Conservation (phyloP, 257 asterid species). For the Capsicum pubescens region DNA sequence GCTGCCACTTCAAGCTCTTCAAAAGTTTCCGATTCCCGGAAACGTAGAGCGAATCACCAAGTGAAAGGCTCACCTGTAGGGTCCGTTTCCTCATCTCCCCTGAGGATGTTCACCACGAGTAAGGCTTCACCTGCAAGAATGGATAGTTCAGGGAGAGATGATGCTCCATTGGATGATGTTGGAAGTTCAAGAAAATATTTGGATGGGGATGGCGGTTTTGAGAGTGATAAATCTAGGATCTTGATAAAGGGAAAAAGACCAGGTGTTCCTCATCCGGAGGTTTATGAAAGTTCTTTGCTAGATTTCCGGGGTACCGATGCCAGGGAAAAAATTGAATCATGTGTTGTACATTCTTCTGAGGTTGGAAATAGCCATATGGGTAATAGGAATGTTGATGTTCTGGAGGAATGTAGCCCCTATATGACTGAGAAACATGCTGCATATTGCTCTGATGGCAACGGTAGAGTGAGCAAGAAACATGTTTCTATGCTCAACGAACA, state of each 20-base stretch:
- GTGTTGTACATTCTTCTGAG: constrained; percentile 30
- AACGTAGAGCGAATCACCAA: constrained; percentile 51
- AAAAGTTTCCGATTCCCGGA: constrained; percentile 79
- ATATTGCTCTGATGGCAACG: constrained; percentile 34
- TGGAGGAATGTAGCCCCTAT: constrained; percentile 33
- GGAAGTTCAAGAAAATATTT: constrained; percentile 46
- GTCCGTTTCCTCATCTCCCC: constrained; percentile 94
- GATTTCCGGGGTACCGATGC: constrained; percentile 33
- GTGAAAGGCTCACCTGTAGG: constrained; percentile 81
- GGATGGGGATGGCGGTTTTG: constrained; percentile 45
- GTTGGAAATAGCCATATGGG: constrained; percentile 32
- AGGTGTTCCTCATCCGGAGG: constrained; percentile 33
- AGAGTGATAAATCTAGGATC: constrained; percentile 35
- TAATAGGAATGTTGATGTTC: constrained; percentile 33
- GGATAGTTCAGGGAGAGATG: constrained; percentile 44
- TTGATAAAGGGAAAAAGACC: constrained; percentile 45
- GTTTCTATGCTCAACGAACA: constrained; percentile 32
- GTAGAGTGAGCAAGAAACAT: constrained; percentile 33
- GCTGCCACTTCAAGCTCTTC: constrained; percentile 97
- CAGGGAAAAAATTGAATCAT: constrained; percentile 30
- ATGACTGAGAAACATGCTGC: constrained; percentile 34
- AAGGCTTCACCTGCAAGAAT: constrained; percentile 46
- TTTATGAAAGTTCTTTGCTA: constrained; percentile 29
- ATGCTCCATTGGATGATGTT: constrained; percentile 40
- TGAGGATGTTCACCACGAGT: constrained; percentile 48